These are phyloP conservation scores for Nematocida sp. DNA, from an alignment of 371 early-diverging fungal genomes.

Conservation along the genomic window DNA sequence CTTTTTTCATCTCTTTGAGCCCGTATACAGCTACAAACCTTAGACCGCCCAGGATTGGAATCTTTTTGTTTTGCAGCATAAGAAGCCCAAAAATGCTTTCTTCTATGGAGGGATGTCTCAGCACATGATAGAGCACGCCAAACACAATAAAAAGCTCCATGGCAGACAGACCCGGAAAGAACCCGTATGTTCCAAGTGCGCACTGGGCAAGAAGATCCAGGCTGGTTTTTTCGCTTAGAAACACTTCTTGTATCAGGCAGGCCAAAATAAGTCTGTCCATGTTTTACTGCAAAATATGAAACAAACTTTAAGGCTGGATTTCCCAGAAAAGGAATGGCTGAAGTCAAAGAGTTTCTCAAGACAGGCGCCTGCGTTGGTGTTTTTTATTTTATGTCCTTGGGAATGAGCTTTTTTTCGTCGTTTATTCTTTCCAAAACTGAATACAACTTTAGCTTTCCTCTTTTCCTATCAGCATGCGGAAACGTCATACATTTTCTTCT, in stretches of 20 bases:
- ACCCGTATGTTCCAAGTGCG: no score
- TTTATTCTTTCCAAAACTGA: slow-evolving; percentile 54
- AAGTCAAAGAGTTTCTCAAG: no score
- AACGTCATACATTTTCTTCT: slow-evolving; percentile 61
- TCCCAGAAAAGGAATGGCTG: no score
- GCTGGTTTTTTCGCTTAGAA: no score
- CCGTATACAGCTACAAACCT: neutral
- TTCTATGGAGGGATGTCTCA: neutral
- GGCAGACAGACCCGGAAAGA: no score
- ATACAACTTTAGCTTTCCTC: slow-evolving; percentile 64
- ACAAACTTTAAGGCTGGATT: no score
- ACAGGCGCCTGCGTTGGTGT: slow-evolving; percentile 4
- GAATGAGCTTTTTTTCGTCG: slow-evolving; percentile 60
- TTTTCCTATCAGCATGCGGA: slow-evolving; percentile 55
- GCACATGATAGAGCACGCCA: neutral
- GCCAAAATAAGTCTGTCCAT: no score
- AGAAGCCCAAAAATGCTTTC: neutral
- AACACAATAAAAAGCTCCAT: neutral
- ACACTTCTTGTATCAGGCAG: no score
- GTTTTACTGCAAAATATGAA: no score
- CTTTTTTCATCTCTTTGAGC: neutral
- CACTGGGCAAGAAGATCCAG: no score
- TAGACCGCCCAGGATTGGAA: neutral
- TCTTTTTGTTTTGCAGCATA: neutral
- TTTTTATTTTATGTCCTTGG: slow-evolving; percentile 51